Percentiles rank a stretch among this genome's conserved stretches.
Conservation (phyloP, 352 stramenopile genomes). For the Ophiocytium majus region DNA sequence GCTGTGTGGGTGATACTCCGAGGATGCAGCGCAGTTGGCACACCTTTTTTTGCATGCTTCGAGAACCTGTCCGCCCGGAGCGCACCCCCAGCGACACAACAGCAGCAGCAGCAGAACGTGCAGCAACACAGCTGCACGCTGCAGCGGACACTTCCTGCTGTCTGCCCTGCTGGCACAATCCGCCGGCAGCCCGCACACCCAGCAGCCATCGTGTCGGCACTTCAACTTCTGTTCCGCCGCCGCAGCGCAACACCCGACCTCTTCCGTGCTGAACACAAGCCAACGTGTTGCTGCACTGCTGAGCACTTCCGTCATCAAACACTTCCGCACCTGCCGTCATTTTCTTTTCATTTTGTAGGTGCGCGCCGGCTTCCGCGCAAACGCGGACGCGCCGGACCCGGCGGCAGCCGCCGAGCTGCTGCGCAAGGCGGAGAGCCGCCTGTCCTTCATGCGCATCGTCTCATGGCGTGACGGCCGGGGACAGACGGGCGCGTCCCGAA, state of each 20-base stretch:
- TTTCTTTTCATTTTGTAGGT: background rate
- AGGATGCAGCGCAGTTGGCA: too few relatives aligned
- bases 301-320: background rate
- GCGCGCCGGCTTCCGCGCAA: background rate
- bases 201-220: background rate
- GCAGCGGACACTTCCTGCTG: too few relatives aligned
- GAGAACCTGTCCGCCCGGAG: too few relatives aligned
- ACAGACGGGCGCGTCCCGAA: background rate
- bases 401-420: background rate
- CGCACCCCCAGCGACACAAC: too few relatives aligned
- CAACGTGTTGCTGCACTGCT: background rate
- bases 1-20: too few relatives aligned
- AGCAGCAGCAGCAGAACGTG: too few relatives aligned
- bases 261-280: background rate
- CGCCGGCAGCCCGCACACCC: background rate
- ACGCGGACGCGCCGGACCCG: background rate
- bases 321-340: background rate
- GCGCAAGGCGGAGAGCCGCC: background rate
- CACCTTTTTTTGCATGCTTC: too few relatives aligned
- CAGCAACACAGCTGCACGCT: too few relatives aligned
- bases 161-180: too few relatives aligned
- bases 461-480: background rate
- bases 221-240: background rate
- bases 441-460: constrained; percentile 15
- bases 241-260: background rate